Evolutionary conservation across 768 basidiomycete genomes (phyloP).

Genomic region (Lactarius sanguifluus): DNA sequence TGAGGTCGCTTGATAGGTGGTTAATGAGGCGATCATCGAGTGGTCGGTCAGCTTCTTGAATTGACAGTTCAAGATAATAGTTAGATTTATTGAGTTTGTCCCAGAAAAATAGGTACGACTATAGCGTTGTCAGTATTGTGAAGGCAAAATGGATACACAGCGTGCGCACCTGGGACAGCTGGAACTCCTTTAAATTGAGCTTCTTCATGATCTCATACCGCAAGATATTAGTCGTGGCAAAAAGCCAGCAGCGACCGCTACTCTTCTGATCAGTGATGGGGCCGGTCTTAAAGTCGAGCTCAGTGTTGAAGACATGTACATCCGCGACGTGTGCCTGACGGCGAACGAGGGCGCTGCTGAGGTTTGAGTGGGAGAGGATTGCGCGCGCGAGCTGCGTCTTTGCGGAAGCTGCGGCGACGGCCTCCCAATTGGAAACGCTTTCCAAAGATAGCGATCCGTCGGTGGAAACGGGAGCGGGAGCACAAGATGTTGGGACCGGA

Average conservation of each 20-base stretch:
- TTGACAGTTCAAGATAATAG: constrained; percentile 87
- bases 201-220: constrained; percentile 84
- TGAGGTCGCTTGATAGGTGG: constrained; percentile 72
- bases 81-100: constrained; percentile 95
- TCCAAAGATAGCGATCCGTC: constrained; percentile 61
- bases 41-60: constrained; percentile 76
- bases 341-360: constrained; percentile 60
- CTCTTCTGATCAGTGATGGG: constrained; percentile 86
- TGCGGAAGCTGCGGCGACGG: constrained; percentile 49
- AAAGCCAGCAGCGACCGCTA: constrained; percentile 94
- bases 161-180: constrained; percentile 75
- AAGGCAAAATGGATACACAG: neutral
- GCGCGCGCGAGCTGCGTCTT: constrained; percentile 76
- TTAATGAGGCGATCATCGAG: constrained; percentile 81
- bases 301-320: constrained; percentile 79
- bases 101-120: constrained; percentile 94
- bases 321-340: constrained; percentile 63
- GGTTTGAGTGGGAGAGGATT: constrained; percentile 67
- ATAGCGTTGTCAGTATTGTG: neutral
- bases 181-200: constrained; percentile 83
- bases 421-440: constrained; percentile 70
- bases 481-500: constrained; percentile 17
- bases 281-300: constrained; percentile 75
- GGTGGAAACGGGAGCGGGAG: constrained; percentile 47
- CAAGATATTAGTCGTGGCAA: constrained; percentile 86